Evolutionary conservation across 129 eudicot genomes (phyloP).

Genomic region (Escallonia rubra): DNA sequence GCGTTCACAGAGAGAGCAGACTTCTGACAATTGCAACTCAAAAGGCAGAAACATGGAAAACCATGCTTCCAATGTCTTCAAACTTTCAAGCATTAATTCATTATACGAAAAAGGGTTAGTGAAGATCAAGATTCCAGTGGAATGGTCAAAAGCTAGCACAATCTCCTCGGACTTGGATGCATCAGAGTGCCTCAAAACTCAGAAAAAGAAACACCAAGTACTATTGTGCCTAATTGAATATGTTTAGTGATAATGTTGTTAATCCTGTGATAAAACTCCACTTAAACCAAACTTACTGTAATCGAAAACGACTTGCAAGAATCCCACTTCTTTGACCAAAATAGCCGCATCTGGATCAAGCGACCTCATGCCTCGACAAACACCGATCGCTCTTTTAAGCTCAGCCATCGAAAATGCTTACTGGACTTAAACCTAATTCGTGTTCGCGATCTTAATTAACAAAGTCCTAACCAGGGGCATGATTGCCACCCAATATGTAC

Average conservation of each 20-base stretch:
- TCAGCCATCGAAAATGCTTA: conserved; percentile 18
- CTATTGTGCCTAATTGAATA: too few species aligned
- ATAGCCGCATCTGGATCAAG: not conserved
- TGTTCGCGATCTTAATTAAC: not conserved
- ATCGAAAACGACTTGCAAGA: not conserved
- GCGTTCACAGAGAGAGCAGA: too few species aligned
- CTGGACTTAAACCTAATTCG: not conserved
- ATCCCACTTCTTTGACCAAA: conserved; percentile 14
- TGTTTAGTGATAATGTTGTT: not conserved
- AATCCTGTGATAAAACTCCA: not conserved
- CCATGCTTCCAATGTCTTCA: too few species aligned
- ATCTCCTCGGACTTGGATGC: too few species aligned
- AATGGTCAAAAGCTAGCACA: not conserved
- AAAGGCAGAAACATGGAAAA: too few species aligned
- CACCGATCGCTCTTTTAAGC: conserved; percentile 7
- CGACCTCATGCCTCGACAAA: not conserved
- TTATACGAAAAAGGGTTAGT: not conserved
- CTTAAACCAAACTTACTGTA: not conserved
- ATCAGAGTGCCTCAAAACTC: not conserved
- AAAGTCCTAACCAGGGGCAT: not conserved
- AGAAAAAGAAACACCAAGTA: too few species aligned
- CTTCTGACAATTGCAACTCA: too few species aligned
- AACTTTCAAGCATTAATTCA: too few species aligned
- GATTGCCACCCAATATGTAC: not conserved
- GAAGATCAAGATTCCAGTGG: not conserved